A percentile compares a stretch with the other conserved stretches of the same genome.
Conservation (phyloP, 2,329 filamentous ascomycete genomes). For the Ophiostoma fasciatum region DNA sequence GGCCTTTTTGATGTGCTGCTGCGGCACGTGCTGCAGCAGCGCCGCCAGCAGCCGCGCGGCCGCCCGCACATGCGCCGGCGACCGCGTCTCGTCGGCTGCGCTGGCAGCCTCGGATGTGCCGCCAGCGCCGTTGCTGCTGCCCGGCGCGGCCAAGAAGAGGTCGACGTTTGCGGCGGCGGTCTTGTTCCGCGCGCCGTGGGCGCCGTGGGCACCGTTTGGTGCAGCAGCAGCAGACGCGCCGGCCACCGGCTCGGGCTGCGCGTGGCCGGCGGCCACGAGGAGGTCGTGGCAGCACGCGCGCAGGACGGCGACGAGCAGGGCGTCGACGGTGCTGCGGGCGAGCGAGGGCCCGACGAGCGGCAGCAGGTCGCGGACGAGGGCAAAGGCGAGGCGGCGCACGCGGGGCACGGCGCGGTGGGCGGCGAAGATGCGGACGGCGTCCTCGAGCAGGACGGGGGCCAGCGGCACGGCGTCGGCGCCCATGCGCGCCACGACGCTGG, state of each 20-base stretch:
- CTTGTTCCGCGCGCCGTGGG: constrained; percentile 26
- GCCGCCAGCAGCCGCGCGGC: constrained; percentile 47
- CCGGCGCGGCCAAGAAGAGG: constrained; percentile 44
- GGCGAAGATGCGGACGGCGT: constrained; percentile 56
- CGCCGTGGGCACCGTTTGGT: not conserved
- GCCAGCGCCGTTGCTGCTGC: not conserved
- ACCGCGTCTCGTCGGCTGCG: too few species aligned
- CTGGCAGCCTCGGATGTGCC: constrained; percentile 2
- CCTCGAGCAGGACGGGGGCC: constrained; percentile 51
- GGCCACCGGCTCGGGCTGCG: constrained; percentile 6
- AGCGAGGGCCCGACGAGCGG: constrained; percentile 49
- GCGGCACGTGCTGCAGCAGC: constrained; percentile 48
- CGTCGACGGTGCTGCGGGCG: constrained; percentile 47
- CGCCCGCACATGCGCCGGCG: constrained; percentile 33
- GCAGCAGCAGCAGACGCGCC: not conserved
- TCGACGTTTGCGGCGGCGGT: constrained; percentile 49
- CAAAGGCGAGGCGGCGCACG: constrained; percentile 48
- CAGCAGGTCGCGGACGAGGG: constrained; percentile 42
- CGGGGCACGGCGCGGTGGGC: constrained; percentile 34
- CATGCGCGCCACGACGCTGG: constrained; percentile 42
- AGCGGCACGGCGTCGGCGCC: constrained; percentile 42
- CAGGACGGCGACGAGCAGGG: constrained; percentile 46
- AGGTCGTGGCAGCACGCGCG: constrained; percentile 62
- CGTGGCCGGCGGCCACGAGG: constrained; percentile 35
- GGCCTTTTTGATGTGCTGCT: constrained; percentile 52